Evolutionary conservation across 495 filamentous ascomycete genomes (phyloP).

Genomic region (Penicillium manginii): DNA sequence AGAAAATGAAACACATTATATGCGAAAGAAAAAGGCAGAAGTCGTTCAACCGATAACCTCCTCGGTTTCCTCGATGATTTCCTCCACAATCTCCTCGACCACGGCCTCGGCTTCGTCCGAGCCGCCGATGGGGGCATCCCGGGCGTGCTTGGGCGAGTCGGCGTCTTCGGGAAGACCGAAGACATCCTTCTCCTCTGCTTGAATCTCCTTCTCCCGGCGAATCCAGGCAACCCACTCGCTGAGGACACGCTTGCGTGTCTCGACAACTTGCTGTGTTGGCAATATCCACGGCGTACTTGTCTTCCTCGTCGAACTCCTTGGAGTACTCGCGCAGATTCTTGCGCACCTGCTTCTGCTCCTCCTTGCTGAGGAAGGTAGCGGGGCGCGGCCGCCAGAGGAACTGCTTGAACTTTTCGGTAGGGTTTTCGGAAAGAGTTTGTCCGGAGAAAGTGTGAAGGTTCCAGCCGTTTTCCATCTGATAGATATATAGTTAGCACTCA

Average conservation of each 20-base stretch:
- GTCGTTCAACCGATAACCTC: constrained; percentile 64
- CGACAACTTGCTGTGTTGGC: constrained; percentile 90
- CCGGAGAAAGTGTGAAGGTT: constrained; percentile 97
- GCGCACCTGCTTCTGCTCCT: constrained; percentile 96
- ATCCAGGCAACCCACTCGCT: constrained; percentile 92
- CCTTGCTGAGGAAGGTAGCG: constrained; percentile 81
- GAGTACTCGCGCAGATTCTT: constrained; percentile 98
- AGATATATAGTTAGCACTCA: constrained; percentile 38
- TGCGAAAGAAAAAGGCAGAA: constrained; percentile 35
- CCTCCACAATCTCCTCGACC: constrained; percentile 89
- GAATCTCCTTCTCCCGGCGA: constrained; percentile 70
- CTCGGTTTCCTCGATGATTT: constrained; percentile 92
- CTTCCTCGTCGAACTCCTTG: constrained; percentile 92
- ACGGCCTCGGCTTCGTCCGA: constrained; percentile 68
- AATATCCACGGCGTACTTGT: constrained; percentile 85
- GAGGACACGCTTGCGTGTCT: constrained; percentile 79
- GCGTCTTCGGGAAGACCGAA: constrained; percentile 66
- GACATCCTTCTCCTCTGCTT: constrained; percentile 71
- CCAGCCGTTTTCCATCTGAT: constrained; percentile 97
- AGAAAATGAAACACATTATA: constrained; percentile 45
- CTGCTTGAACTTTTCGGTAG: constrained; percentile 97
- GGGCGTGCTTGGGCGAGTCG: constrained; percentile 58
- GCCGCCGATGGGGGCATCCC: constrained; percentile 46
- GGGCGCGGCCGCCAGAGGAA: constrained; percentile 92
- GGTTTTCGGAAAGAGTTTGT: constrained; percentile 85